phyloP scores from a whole-genome alignment of 129 eudicot genomes.

The Silybum marianum region DNA sequence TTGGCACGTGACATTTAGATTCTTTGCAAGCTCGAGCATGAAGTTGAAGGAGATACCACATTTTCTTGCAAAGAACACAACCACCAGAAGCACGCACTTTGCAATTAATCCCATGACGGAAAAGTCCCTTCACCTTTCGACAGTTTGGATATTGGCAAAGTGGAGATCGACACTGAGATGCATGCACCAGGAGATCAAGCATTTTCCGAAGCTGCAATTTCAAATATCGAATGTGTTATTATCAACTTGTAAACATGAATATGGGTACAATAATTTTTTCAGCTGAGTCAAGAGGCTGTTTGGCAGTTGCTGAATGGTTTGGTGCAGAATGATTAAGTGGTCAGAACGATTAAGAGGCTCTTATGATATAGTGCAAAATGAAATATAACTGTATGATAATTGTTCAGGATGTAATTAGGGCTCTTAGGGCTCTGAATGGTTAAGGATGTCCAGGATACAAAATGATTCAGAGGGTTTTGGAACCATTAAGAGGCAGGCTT shows the following conservation, averaged over 20 bases:
- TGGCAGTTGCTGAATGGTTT: too few species aligned
- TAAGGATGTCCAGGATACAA: too few species aligned
- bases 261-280: too few species aligned
- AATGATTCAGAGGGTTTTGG: too few species aligned
- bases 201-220: conserved; percentile 79
- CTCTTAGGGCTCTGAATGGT: too few species aligned
- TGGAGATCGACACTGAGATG: conserved; percentile 87
- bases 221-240: conserved; percentile 7
- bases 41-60: conserved; percentile 95
- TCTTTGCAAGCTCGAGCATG: conserved; percentile 96
- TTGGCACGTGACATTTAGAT: conserved; percentile 76
- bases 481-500: too few species aligned
- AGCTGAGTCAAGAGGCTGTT: too few species aligned
- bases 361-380: too few species aligned
- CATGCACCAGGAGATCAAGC: conserved; percentile 97
- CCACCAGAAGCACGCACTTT: conserved; percentile 82
- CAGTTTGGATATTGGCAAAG: conserved; percentile 83
- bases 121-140: conserved; percentile 93
- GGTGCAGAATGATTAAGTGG: too few species aligned
- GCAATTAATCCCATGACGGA: conserved; percentile 85
- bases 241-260: conserved; percentile 5
- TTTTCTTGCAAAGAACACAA: conserved; percentile 81
- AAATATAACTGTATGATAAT: too few species aligned
- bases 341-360: too few species aligned
- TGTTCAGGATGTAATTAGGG: too few species aligned